phyloP scores from a whole-genome alignment of 179 eudicot genomes.

The Silene coronaria region DNA sequence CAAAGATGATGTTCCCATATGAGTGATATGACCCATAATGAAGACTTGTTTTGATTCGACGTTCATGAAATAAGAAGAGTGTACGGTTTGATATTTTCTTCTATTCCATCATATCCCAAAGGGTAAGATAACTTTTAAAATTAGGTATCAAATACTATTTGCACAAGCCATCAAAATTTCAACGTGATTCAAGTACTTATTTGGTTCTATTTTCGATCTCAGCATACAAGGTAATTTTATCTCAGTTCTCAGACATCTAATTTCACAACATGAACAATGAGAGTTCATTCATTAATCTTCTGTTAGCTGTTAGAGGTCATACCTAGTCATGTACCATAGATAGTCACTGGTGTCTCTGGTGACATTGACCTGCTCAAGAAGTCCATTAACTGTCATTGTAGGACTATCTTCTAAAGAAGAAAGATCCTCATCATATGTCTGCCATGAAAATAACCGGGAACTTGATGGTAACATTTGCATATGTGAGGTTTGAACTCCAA shows the following conservation, averaged over 20 bases:
- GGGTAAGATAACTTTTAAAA: neutral
- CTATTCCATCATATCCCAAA: neutral
- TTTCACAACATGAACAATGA: neutral
- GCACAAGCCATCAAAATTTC: neutral
- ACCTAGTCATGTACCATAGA: conserved; percentile 92
- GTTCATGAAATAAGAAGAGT: neutral
- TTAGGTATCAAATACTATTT: neutral
- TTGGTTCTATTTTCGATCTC: neutral
- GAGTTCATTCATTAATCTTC: neutral
- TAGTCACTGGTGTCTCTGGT: conserved; percentile 83
- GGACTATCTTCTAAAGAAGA: conserved; percentile 53
- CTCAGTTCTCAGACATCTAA: neutral
- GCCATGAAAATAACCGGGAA: conserved; percentile 53
- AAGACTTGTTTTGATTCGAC: too few species aligned
- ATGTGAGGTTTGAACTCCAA: conserved; percentile 61
- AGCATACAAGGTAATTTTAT: neutral
- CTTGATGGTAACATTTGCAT: conserved; percentile 56
- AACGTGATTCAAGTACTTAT: neutral
- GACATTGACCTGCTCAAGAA: conserved; percentile 75
- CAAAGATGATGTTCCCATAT: neutral
- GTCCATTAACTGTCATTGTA: conserved; percentile 49
- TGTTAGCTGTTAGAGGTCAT: conserved; percentile 10
- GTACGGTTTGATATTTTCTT: neutral
- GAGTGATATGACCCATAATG: neutral
- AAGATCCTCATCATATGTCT: conserved; percentile 63